phyloP scores from a whole-genome alignment of 768 basidiomycete genomes.

The Gelatoporia subvermispora region DNA sequence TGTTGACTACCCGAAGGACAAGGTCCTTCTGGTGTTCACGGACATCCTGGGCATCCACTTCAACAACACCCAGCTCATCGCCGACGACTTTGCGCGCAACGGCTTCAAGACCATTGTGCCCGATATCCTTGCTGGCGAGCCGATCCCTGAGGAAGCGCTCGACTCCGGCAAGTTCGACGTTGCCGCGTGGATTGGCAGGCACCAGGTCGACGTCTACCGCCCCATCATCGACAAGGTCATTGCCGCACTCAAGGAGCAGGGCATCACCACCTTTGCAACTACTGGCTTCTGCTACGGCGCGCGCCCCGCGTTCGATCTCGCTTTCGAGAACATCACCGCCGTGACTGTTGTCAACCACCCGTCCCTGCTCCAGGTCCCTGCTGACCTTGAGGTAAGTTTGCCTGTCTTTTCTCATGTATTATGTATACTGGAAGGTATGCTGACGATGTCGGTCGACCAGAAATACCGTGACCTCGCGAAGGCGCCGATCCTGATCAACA shows the following conservation, averaged over 20 bases:
- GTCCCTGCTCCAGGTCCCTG: slow-evolving; percentile 52
- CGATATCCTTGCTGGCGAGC: slow-evolving; percentile 35
- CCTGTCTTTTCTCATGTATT: background rate
- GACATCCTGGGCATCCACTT: slow-evolving; percentile 29
- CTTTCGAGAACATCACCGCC: slow-evolving; percentile 47
- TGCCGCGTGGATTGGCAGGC: slow-evolving; percentile 29
- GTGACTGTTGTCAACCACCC: slow-evolving; percentile 55
- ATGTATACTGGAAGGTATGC: background rate
- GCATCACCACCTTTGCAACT: slow-evolving; percentile 53
- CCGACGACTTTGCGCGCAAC: slow-evolving; percentile 39
- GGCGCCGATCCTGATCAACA: slow-evolving; percentile 64
- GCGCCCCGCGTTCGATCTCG: slow-evolving; percentile 59
- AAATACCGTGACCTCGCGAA: slow-evolving; percentile 41
- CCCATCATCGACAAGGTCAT: slow-evolving; percentile 54
- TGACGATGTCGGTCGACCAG: slow-evolving; percentile 17
- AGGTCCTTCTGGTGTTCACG: slow-evolving; percentile 34
- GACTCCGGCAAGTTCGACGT: slow-evolving; percentile 23
- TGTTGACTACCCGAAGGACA: slow-evolving; percentile 28
- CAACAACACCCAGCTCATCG: slow-evolving; percentile 36
- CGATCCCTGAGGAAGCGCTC: slow-evolving; percentile 20
- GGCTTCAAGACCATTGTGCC: slow-evolving; percentile 33
- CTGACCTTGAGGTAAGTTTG: slow-evolving; percentile 52
- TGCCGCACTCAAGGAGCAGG: slow-evolving; percentile 49
- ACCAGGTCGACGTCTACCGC: slow-evolving; percentile 18
- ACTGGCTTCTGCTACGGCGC: slow-evolving; percentile 70